These are phyloP conservation scores for Komagataella pastoris DNA, from an alignment of 805 yeast genomes.

Conservation along the genomic window DNA sequence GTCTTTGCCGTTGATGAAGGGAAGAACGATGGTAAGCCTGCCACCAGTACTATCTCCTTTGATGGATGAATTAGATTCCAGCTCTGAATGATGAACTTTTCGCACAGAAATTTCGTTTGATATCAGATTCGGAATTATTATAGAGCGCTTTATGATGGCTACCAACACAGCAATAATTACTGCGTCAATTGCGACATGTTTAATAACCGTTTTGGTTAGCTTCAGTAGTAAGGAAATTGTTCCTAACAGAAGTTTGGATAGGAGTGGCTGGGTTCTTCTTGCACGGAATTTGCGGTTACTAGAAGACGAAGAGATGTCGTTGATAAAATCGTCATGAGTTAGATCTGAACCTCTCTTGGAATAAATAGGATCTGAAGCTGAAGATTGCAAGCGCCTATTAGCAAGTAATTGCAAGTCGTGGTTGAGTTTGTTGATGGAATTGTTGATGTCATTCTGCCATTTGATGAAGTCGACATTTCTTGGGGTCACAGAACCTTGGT, in stretches of 20 bases:
- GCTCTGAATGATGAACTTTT: not conserved
- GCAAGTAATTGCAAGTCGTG: constrained; percentile 19
- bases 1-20: not conserved
- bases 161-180: constrained; percentile 7
- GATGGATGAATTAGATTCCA: not conserved
- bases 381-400: constrained; percentile 1
- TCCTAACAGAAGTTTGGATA: not conserved
- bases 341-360: not conserved
- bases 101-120: not conserved
- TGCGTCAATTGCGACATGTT: constrained; percentile 12
- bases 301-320: not conserved
- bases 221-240: constrained; percentile 5
- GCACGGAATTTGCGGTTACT: not conserved
- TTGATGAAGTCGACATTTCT: constrained; percentile 23
- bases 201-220: constrained; percentile 5
- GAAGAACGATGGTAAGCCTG: not conserved
- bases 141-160: constrained; percentile 5
- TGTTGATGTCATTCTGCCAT: constrained; percentile 43
- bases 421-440: constrained; percentile 29
- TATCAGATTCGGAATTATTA: not conserved
- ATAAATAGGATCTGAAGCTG: not conserved
- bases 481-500: constrained; percentile 6
- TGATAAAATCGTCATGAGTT: not conserved
- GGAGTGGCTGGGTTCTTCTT: not conserved
- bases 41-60: not conserved